Percentiles rank a stretch among this genome's conserved stretches.
phyloP scores from a whole-genome alignment of 306 rosid genomes.

The Prunus mongolica region DNA sequence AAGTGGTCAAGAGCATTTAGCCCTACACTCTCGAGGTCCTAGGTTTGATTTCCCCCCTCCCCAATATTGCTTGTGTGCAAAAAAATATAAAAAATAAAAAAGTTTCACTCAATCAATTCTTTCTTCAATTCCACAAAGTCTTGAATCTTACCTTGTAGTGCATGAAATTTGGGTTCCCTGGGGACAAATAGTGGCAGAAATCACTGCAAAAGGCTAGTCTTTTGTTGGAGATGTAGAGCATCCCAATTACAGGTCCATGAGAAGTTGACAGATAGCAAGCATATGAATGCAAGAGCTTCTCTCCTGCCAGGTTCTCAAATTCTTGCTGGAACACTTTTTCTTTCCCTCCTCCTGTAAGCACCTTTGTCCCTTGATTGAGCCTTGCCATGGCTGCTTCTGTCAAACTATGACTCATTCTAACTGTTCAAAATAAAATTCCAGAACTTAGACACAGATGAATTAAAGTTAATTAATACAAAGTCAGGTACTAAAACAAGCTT shows the following conservation, averaged over 20 bases:
- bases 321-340: slow-evolving; percentile 53
- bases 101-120: too few species aligned
- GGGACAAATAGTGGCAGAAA: slow-evolving; percentile 35
- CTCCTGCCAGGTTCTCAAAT: slow-evolving; percentile 50
- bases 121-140: too few species aligned
- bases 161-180: slow-evolving; percentile 35
- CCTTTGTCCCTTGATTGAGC: slow-evolving; percentile 59
- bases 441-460: too few species aligned
- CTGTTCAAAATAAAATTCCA: slow-evolving; percentile 28
- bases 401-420: slow-evolving; percentile 43
- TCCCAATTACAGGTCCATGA: slow-evolving; percentile 65
- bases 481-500: too few species aligned
- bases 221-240: slow-evolving; percentile 52
- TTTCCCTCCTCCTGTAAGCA: slow-evolving; percentile 55
- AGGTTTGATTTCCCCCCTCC: too few species aligned
- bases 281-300: slow-evolving; percentile 52
- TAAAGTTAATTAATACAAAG: too few species aligned
- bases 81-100: accelerated
- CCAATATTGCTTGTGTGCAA: too few species aligned
- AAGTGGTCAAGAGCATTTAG: too few species aligned
- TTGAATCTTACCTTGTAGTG: slow-evolving; percentile 53
- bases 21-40: too few species aligned
- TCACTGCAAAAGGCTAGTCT: slow-evolving; percentile 82
- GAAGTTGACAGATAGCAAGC: slow-evolving; percentile 64
- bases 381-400: slow-evolving; percentile 71